Conservation (phyloP, 805 yeast genomes). For the Lachancea meyersii region DNA sequence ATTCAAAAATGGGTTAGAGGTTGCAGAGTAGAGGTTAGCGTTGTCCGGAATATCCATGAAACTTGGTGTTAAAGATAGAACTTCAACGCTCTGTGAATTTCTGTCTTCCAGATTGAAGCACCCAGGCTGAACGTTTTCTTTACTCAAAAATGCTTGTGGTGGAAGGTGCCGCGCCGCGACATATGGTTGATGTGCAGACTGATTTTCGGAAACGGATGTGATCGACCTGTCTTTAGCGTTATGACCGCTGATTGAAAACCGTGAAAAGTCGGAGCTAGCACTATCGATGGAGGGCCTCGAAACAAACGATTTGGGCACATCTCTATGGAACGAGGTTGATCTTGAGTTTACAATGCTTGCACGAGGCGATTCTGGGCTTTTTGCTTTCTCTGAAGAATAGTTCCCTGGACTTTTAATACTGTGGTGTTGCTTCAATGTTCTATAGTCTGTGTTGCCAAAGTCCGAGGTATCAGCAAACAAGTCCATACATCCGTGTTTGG, state of each 20-base stretch:
- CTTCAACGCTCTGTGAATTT: constrained; percentile 33
- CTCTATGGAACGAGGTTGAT: background rate
- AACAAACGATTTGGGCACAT: background rate
- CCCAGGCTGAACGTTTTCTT: background rate
- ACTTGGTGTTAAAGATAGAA: constrained; percentile 36
- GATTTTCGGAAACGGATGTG: background rate
- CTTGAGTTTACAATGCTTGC: background rate
- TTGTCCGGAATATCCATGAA: constrained; percentile 35
- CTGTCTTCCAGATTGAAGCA: constrained; percentile 12
- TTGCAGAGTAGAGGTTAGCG: constrained; percentile 7
- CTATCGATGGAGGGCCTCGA: constrained; percentile 7
- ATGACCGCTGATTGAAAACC: background rate
- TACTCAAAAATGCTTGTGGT: constrained; percentile 1
- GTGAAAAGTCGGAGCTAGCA: constrained; percentile 3
- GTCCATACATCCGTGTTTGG: constrained; percentile 37
- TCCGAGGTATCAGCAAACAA: constrained; percentile 32
- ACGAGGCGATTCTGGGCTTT: background rate
- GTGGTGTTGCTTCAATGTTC: constrained; percentile 4
- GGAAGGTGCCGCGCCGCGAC: constrained; percentile 5
- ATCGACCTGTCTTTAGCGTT: background rate
- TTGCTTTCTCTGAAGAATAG: background rate
- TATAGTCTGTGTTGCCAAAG: constrained; percentile 11
- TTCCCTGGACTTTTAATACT: background rate
- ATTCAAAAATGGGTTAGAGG: constrained; percentile 8
- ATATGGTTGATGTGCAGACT: background rate